Percentiles rank a stretch among this genome's conserved stretches.
phyloP scores from a whole-genome alignment of 345 rosid genomes.

The Geranium rotundifolium region DNA sequence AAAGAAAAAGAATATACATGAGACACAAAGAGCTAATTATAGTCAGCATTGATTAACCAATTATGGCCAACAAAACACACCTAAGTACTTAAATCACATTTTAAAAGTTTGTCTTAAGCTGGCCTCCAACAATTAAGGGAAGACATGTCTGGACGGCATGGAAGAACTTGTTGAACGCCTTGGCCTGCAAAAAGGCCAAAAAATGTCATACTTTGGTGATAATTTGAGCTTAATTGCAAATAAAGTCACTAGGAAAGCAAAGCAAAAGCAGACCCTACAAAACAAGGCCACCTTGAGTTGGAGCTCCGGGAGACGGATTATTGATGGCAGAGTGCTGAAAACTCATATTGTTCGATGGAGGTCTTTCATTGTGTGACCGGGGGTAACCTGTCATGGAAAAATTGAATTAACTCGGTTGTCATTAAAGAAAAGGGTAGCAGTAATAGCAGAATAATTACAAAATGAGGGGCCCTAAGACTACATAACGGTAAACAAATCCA shows the following conservation, averaged over 20 bases:
- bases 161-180: conserved; percentile 46
- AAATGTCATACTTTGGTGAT: conserved; percentile 4
- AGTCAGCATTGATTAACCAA: conserved; percentile 1
- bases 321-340: conserved; percentile 41
- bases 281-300: conserved; percentile 5
- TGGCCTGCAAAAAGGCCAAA: conserved; percentile 40
- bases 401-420: not conserved
- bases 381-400: conserved; percentile 49
- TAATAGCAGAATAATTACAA: not conserved
- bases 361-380: conserved; percentile 56
- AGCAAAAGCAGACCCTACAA: not conserved
- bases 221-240: not conserved
- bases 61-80: not conserved
- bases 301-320: conserved; percentile 31
- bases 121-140: conserved; percentile 59
- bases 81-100: conserved; percentile 16
- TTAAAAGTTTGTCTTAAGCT: conserved; percentile 22
- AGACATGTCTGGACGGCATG: conserved; percentile 55
- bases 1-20: not conserved
- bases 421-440: not conserved
- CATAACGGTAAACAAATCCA: not conserved
- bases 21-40: too few species aligned
- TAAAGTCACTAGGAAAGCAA: conserved; percentile 30
- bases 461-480: not conserved
- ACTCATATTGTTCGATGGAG: conserved; percentile 41